Evolutionary conservation across 257 asterid species (phyloP).

Genomic region (Rhazya stricta): DNA sequence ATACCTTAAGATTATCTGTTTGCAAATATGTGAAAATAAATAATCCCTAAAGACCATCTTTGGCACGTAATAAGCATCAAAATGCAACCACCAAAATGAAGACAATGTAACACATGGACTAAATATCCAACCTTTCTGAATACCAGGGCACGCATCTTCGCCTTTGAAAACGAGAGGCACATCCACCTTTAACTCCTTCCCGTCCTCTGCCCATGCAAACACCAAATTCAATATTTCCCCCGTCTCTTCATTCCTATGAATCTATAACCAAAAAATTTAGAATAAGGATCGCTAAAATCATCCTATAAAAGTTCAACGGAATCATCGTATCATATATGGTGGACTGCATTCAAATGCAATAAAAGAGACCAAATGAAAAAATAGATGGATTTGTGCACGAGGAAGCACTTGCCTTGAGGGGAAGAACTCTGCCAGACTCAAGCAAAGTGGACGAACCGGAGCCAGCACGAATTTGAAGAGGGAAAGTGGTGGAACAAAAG

Average conservation of each 20-base stretch:
- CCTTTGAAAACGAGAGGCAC: constrained; percentile 83
- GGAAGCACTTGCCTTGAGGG: constrained; percentile 58
- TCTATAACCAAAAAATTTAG: constrained; percentile 29
- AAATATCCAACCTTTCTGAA: constrained; percentile 64
- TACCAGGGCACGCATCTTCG: constrained; percentile 78
- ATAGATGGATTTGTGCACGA: not conserved
- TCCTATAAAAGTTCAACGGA: not conserved
- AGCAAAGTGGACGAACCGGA: constrained; percentile 72
- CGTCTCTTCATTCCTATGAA: constrained; percentile 60
- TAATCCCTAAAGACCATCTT: not conserved
- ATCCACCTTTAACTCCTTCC: constrained; percentile 65
- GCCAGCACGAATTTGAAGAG: constrained; percentile 90
- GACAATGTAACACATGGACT: not conserved
- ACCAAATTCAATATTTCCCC: constrained; percentile 87
- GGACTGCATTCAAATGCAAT: not conserved
- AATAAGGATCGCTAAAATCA: not conserved
- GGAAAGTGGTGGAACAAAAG: constrained; percentile 78
- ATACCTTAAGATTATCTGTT: not conserved
- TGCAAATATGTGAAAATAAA: not conserved
- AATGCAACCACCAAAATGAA: not conserved
- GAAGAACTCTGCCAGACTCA: constrained; percentile 69
- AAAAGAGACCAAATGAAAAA: not conserved
- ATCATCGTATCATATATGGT: not conserved
- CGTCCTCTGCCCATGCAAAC: constrained; percentile 95
- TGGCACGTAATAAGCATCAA: not conserved